phyloP scores from a whole-genome alignment of 352 stramenopile genomes.

The Globisporangium parvum region DNA sequence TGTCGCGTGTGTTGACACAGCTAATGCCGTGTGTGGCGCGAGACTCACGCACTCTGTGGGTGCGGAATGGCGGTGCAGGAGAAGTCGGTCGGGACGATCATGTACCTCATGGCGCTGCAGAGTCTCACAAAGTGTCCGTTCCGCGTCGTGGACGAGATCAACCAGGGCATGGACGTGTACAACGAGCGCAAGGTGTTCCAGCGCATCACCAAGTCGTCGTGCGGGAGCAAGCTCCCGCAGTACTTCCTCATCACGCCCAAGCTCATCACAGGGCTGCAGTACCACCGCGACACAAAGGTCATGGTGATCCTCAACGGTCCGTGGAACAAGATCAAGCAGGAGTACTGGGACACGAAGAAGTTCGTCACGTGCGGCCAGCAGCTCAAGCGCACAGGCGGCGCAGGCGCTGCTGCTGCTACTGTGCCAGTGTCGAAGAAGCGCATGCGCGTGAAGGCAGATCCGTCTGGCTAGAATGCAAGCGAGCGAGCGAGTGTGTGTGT shows the following conservation, averaged over 20 bases:
- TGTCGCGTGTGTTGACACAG: no score
- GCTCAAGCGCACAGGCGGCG: constrained; percentile 20
- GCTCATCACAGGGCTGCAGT: constrained; percentile 78
- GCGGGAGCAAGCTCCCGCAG: constrained; percentile 78
- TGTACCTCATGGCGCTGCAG: constrained; percentile 89
- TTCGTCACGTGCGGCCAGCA: constrained; percentile 43
- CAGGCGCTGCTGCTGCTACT: no score
- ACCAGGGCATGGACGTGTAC: constrained; percentile 88
- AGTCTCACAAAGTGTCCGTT: constrained; percentile 85
- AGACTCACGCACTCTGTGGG: no score
- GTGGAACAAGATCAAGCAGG: constrained; percentile 76
- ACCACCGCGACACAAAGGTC: constrained; percentile 85
- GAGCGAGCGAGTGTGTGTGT: not conserved
- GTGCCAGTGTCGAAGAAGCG: constrained; percentile 14
- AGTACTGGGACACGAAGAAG: constrained; percentile 54
- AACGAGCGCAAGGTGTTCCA: constrained; percentile 89
- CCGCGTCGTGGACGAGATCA: constrained; percentile 86
- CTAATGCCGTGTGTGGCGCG: no score
- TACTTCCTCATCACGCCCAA: constrained; percentile 90
- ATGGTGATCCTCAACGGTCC: constrained; percentile 85
- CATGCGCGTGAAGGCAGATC: constrained; percentile 10
- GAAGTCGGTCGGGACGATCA: constrained; percentile 89
- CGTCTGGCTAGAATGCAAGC: not conserved
- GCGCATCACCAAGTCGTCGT: constrained; percentile 83
- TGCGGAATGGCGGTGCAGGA: constrained; percentile 62